phyloP scores from a whole-genome alignment of 164 flowering plant species.

The Chloranthus sessilifolius region DNA sequence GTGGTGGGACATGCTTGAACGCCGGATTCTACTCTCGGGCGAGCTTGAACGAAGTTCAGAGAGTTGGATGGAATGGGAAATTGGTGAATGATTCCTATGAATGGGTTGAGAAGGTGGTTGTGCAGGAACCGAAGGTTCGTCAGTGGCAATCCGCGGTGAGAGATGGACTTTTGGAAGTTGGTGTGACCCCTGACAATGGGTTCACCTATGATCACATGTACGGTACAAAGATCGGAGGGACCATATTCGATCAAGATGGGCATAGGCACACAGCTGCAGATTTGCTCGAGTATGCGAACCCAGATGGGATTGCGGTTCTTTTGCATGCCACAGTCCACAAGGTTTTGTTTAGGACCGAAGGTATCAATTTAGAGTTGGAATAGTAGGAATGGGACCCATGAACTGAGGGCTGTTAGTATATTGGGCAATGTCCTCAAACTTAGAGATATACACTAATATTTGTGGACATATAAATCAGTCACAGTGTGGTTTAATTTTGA shows the following conservation, averaged over 20 bases:
- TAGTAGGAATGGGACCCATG: too few species aligned
- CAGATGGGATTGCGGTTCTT: constrained; percentile 33
- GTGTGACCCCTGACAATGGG: constrained; percentile 60
- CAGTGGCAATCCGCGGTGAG: constrained; percentile 72
- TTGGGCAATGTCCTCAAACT: too few species aligned
- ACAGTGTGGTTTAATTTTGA: too few species aligned
- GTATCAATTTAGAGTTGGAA: too few species aligned
- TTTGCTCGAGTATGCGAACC: constrained; percentile 60
- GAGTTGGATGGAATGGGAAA: constrained; percentile 35
- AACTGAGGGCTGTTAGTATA: too few species aligned
- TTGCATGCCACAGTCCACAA: constrained; percentile 56
- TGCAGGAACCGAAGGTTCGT: constrained; percentile 41
- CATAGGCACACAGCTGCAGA: constrained; percentile 77
- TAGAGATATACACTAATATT: too few species aligned
- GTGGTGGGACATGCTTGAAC: constrained; percentile 72
- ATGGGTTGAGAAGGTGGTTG: constrained; percentile 72
- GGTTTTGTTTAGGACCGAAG: constrained; percentile 38
- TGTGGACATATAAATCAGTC: too few species aligned
- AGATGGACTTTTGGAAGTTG: constrained; percentile 60
- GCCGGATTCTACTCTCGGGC: constrained; percentile 79
- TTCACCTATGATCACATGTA: constrained; percentile 57
- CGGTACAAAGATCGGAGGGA: constrained; percentile 81
- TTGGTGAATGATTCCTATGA: constrained; percentile 48
- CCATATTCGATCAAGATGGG: constrained; percentile 58
- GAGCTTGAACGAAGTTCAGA: constrained; percentile 15